Base-by-base conservation (phyloP, 164 flowering plant species). In the Cinnamomum chago region DNA sequence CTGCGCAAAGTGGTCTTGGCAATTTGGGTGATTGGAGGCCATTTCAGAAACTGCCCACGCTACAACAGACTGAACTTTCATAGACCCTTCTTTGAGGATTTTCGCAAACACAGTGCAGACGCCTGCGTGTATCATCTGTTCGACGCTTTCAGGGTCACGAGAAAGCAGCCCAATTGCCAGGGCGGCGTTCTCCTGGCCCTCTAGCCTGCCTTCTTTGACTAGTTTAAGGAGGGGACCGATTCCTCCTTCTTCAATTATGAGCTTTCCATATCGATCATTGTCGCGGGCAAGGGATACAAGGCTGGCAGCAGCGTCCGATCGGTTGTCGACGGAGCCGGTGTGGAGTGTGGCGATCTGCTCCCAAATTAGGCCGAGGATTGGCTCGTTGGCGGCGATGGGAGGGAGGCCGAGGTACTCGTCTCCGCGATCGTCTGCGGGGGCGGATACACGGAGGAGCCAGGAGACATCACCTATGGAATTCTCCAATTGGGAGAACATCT, bases 331-430 rank as follows among this genome's bases (percentile, higher is more conserved):
- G 1, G 88, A 74, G 0, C 93, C 94, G 2, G 89, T 80, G 62
- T 76, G 74, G 35, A 94, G 86, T 65, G 86, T 87, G 0, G 95
- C 97, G 67, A 94, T 77, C 75, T 94, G 95, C 71, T 94, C 98
- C 98, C 98, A 94, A 7, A 94, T 92, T 0, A 92, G 79, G 80
- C 97, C 85, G n/a, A 94, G 74, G 35, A 92, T 94, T 0, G 98
- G 98, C 79, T 94, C 97, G 78, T 94, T 92, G 2, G 92, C 83
- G 0, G 98, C 98, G 18, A 94, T 94, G 0, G 97, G 97, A 22
- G 98, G 98, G 20, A 94, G 86, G 0, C 98, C 98, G 1, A 90
- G 83, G 65, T 90, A 89, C 74, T 86, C 93, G 40, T 83, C 91
- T 25, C 81, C 92, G 20, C 87, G 80, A 23, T 86, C 91, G 28